These are phyloP conservation scores for Phytophthora ramorum DNA, from an alignment of 352 stramenopile genomes.

Conservation along the genomic window DNA sequence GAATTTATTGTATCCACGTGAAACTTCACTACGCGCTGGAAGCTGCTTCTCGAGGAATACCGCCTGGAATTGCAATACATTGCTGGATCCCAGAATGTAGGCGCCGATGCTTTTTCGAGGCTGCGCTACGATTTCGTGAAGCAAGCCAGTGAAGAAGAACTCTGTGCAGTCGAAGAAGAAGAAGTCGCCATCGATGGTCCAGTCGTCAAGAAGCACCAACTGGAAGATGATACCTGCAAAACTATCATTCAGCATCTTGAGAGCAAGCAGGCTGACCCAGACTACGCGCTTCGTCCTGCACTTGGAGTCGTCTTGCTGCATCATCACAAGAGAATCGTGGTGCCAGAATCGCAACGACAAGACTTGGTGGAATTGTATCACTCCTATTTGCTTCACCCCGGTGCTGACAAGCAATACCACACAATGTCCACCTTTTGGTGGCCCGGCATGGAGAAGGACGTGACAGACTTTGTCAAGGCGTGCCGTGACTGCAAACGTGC, in stretches of 20 bases:
- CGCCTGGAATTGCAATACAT: background rate
- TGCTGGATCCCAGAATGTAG: background rate
- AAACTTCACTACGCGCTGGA: background rate
- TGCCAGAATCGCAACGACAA: background rate
- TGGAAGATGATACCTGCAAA: background rate
- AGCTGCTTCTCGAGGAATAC: slow-evolving; percentile 4
- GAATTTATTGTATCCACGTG: background rate
- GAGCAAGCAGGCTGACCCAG: background rate
- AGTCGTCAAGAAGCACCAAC: slow-evolving; percentile 12
- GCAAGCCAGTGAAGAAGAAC: slow-evolving; percentile 5
- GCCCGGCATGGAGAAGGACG: slow-evolving; percentile 3
- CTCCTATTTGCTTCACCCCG: slow-evolving; percentile 14
- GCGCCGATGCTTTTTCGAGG: background rate
- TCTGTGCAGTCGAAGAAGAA: background rate
- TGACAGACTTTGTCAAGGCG: background rate
- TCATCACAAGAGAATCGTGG: background rate
- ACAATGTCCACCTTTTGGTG: slow-evolving; percentile 8
- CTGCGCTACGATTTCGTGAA: slow-evolving; percentile 13
- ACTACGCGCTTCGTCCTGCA: background rate
- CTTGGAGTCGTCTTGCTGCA: background rate
- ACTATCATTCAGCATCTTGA: background rate
- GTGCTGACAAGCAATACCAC: slow-evolving; percentile 10
- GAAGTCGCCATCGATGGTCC: slow-evolving; percentile 6
- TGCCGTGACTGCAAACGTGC: slow-evolving; percentile 11
- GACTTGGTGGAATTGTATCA: slow-evolving; percentile 10